Evolutionary conservation across 768 basidiomycete species (phyloP).

Genomic region (Lentinula aciculospora): DNA sequence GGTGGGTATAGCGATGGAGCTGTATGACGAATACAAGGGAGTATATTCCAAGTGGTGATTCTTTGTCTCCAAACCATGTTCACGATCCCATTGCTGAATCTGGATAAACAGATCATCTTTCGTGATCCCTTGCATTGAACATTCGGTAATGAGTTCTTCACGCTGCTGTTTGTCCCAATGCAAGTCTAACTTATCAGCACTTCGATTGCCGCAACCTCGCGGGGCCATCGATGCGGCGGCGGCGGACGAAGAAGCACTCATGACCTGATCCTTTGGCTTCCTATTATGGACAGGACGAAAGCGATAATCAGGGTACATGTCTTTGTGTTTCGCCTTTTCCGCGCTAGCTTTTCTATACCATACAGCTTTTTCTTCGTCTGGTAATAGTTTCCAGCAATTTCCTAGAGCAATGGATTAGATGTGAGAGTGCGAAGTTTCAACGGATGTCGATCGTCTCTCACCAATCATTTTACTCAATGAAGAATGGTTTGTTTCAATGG

Average conservation of each 20-base stretch:
- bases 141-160: background rate
- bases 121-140: background rate
- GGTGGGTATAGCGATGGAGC: background rate
- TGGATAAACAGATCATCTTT: too few species aligned
- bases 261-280: conserved; percentile 20
- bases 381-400: conserved; percentile 68
- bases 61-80: background rate
- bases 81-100: too few species aligned
- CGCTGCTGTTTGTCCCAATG: too few species aligned
- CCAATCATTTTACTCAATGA: conserved; percentile 69
- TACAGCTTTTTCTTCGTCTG: conserved; percentile 63
- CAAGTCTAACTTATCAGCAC: too few species aligned
- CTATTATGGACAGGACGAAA: conserved; percentile 51
- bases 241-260: background rate
- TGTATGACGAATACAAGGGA: too few species aligned
- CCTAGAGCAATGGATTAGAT: conserved; percentile 29
- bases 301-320: conserved; percentile 60
- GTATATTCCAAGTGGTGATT: too few species aligned
- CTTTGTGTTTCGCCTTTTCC: conserved; percentile 68
- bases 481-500: conserved; percentile 71
- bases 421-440: background rate
- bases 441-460: conserved; percentile 23
- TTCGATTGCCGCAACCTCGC: too few species aligned
- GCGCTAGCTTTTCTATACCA: conserved; percentile 73
- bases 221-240: background rate